Base-by-base conservation (phyloP, 345 rosid species). In the Limnanthes douglasii region DNA sequence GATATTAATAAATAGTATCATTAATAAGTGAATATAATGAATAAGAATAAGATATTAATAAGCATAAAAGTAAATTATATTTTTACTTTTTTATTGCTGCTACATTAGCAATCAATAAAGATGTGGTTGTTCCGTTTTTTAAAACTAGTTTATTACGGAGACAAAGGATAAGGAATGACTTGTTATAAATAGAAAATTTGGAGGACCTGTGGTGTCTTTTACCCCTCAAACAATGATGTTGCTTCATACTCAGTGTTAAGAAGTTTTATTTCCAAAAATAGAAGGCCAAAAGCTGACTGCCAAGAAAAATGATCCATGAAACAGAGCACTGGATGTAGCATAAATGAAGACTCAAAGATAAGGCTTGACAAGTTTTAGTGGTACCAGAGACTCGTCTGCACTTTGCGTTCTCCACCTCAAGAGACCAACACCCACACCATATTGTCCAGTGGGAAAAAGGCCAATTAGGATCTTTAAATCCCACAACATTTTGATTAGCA, bases 271-370 rank as follows among this genome's bases (percentile, higher is more conserved):
- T 48, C 95, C 96, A 60, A 95, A 92, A 43, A 81, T 93, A 29
- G 99, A 85, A 34, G 96, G 96, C 99, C 99, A 92, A 77, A 96
- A 92, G 65, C 78, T 92, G 61, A 92, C 99, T 85, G 84, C 66
- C 51, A 21, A 61, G 3, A 48, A 16, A 37, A 15, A 48, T 11
- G 17, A 21, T 48, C 30, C 28, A 41, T 33, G 19, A 23, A 21
- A 35, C 23, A 39, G 21, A 49, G 16, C 41, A 17, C 15, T 15
- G 43, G 31, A 19, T 11, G 38, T 43, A 49, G n/a, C n/a, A n/a
- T n/a, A n/a, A n/a, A n/a, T n/a, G 27, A 38, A n/a, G 32, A 25
- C 22, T 17, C 6, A 31, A 15, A 43, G 14, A 31, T 41, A 49
- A 18, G 39, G 30, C 27, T 32, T 11, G 8, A 21, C 16, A 3